Percentiles rank a stretch among this genome's conserved stretches.
phyloP scores from a whole-genome alignment of 2,329 filamentous ascomycete genomes.

The Trichoderma semiorbis region DNA sequence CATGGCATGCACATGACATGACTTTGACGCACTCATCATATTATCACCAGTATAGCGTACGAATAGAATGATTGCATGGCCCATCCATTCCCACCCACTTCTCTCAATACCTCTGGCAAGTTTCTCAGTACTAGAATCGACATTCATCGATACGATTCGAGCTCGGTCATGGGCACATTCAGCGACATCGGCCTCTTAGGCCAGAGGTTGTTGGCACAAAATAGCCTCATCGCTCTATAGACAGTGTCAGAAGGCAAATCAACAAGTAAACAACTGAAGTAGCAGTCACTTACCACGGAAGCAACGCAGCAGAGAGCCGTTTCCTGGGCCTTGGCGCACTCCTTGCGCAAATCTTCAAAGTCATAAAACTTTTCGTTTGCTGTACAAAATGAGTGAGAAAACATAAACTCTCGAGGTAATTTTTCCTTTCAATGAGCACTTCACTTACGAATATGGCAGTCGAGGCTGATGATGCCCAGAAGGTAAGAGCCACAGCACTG shows the following conservation, averaged over 20 bases:
- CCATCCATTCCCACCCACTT: neutral
- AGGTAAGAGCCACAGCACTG: slow-evolving; percentile 19
- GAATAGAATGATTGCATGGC: neutral
- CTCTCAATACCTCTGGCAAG: neutral
- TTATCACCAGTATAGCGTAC: neutral
- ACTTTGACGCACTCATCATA: neutral
- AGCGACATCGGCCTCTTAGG: neutral
- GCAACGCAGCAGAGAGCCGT: slow-evolving; percentile 18
- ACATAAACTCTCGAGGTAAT: neutral
- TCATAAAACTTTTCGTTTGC: neutral
- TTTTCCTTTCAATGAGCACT: neutral
- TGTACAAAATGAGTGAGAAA: neutral
- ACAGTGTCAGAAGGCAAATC: neutral
- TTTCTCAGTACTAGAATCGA: neutral
- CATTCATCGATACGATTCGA: neutral
- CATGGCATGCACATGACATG: neutral
- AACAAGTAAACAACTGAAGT: neutral
- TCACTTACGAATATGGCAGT: slow-evolving; percentile 19
- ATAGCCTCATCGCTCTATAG: slow-evolving; percentile 2
- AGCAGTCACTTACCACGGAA: slow-evolving; percentile 13
- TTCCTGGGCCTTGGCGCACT: neutral
- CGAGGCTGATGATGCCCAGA: slow-evolving; percentile 14
- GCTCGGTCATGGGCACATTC: neutral
- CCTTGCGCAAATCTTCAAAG: slow-evolving; percentile 4
- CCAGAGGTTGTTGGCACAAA: neutral